These are phyloP conservation scores for Rhodotorula glutinis DNA, from an alignment of 1,284 basidiomycete genomes.

Conservation along the genomic window DNA sequence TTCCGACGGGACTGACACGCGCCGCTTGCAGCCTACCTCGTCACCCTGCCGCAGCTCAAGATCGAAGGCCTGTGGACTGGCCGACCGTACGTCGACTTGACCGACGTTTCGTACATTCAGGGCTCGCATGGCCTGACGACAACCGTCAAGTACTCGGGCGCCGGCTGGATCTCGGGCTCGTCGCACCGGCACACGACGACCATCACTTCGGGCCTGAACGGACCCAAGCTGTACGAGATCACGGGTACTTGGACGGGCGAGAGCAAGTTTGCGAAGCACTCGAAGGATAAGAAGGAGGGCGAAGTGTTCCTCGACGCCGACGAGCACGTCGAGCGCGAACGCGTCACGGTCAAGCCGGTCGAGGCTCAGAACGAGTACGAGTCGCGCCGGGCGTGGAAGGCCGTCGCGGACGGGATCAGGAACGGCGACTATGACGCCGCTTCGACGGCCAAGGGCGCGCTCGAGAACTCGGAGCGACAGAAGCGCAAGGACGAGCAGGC, in stretches of 20 bases:
- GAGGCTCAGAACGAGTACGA: constrained; percentile 75
- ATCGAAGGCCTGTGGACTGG: constrained; percentile 54
- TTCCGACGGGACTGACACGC: neutral
- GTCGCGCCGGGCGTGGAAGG: constrained; percentile 78
- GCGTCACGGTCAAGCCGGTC: constrained; percentile 61
- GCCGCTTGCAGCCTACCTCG: constrained; percentile 62
- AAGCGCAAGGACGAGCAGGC: constrained; percentile 77
- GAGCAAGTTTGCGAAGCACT: constrained; percentile 52
- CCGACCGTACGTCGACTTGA: constrained; percentile 73
- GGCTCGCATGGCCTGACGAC: constrained; percentile 69
- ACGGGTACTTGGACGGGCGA: constrained; percentile 87
- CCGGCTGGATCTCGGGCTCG: constrained; percentile 53
- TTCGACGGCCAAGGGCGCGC: constrained; percentile 79
- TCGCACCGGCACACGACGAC: constrained; percentile 85
- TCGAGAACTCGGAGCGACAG: constrained; percentile 95
- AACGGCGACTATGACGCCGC: constrained; percentile 87
- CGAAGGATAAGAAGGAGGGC: constrained; percentile 45
- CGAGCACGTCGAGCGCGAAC: constrained; percentile 53
- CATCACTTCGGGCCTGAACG: constrained; percentile 52
- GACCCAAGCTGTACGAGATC: constrained; percentile 57
- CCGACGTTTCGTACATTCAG: constrained; percentile 78
- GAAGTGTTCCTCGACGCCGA: constrained; percentile 46
- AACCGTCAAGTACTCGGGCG: constrained; percentile 77
- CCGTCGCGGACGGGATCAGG: constrained; percentile 85
- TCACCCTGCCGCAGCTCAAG: constrained; percentile 66